Percentiles rank a stretch among this genome's conserved stretches.
Conservation (phyloP, 495 filamentous ascomycete species). For the Penicillium angulare region DNA sequence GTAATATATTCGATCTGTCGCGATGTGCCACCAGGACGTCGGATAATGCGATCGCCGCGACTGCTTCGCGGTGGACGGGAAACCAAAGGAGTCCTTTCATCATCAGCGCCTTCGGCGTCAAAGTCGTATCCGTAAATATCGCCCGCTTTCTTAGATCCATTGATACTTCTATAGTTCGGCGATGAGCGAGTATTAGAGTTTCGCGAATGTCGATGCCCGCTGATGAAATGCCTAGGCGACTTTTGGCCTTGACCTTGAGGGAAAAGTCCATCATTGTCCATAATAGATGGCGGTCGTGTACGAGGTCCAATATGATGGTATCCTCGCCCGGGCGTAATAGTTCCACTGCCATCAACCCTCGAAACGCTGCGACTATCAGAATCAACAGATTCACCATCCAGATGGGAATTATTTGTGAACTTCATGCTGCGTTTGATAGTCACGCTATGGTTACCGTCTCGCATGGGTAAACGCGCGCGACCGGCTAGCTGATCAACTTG, state of each 20-base stretch:
- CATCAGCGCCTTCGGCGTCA: conserved; percentile 77
- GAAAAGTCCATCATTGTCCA: conserved; percentile 76
- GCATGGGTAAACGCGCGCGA: conserved; percentile 58
- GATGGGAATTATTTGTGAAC: conserved; percentile 82
- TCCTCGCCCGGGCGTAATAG: conserved; percentile 53
- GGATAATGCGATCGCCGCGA: conserved; percentile 46
- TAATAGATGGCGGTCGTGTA: conserved; percentile 59
- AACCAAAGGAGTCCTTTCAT: conserved; percentile 86
- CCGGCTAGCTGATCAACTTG: conserved; percentile 68
- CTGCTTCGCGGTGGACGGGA: conserved; percentile 56
- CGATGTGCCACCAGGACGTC: conserved; percentile 56
- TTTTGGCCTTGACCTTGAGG: conserved; percentile 47
- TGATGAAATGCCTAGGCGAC: conserved; percentile 58
- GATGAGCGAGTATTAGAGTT: conserved; percentile 32
- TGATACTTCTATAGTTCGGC: conserved; percentile 41
- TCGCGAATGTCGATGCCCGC: conserved; percentile 35
- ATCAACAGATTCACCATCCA: conserved; percentile 61
- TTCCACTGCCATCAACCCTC: conserved; percentile 57
- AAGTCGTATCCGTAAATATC: conserved; percentile 63
- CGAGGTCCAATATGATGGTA: conserved; percentile 70
- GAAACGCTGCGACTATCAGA: conserved; percentile 59
- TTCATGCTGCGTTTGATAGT: conserved; percentile 95
- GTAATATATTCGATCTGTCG: conserved; percentile 76
- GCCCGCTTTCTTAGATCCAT: conserved; percentile 50
- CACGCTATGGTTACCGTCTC: conserved; percentile 64